These are phyloP conservation scores for Aureobasidium sp. DNA, from an alignment of 2,329 filamentous ascomycete genomes.

Conservation along the genomic window DNA sequence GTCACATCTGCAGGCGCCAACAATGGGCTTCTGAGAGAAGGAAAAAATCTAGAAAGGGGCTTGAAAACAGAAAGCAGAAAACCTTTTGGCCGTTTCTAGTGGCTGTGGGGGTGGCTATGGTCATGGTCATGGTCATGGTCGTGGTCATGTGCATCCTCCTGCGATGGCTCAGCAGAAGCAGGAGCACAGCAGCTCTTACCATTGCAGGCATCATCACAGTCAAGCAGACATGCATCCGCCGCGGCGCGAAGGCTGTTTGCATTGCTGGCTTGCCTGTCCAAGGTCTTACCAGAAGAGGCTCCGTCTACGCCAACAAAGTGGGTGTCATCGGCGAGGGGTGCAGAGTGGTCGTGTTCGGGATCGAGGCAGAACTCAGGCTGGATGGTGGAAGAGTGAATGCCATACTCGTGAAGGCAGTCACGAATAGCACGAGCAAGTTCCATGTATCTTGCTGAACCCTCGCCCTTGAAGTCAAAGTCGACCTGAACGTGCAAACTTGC, in stretches of 20 bases:
- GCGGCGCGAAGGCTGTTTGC: slow-evolving; percentile 22
- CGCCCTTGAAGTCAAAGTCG: slow-evolving; percentile 76
- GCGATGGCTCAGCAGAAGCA: slow-evolving; percentile 10
- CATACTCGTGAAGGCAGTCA: slow-evolving; percentile 85
- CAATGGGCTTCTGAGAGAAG: not conserved
- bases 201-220: slow-evolving; percentile 36
- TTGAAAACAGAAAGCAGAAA: not conserved
- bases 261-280: slow-evolving; percentile 28
- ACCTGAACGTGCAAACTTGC: slow-evolving; percentile 92
- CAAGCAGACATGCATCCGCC: slow-evolving; percentile 32
- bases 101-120: slow-evolving; percentile 15
- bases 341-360: slow-evolving; percentile 34
- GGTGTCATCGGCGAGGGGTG: slow-evolving; percentile 20
- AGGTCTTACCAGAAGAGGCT: slow-evolving; percentile 23
- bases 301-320: slow-evolving; percentile 23
- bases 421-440: slow-evolving; percentile 71
- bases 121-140: slow-evolving; percentile 17
- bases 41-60: not conserved
- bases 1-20: not conserved
- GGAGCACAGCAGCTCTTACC: slow-evolving; percentile 32
- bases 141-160: slow-evolving; percentile 29
- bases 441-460: slow-evolving; percentile 78
- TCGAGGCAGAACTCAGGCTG: slow-evolving; percentile 70
- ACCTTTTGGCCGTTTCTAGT: not conserved
- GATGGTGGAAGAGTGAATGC: slow-evolving; percentile 94